phyloP scores from a whole-genome alignment of 179 eudicot species.

The Beta lomatogona region DNA sequence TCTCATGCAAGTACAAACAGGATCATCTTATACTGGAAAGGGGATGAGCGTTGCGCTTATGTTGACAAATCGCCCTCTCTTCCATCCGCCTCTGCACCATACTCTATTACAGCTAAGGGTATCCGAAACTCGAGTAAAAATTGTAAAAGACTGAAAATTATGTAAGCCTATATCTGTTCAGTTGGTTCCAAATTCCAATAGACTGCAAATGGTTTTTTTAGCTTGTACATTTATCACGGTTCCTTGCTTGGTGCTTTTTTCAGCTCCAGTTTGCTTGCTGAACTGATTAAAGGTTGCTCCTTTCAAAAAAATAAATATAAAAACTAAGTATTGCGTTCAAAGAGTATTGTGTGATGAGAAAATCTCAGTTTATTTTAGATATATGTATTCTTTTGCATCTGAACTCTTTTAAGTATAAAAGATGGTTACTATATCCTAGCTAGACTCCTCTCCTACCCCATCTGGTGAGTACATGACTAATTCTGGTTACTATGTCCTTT shows the following conservation, averaged over 20 bases:
- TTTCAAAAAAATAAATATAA: no score
- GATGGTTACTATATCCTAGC: no score
- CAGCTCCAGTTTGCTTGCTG: background rate
- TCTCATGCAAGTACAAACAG: constrained; percentile 94
- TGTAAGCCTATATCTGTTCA: constrained; percentile 37
- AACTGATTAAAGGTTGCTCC: background rate
- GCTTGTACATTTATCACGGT: background rate
- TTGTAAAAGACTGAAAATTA: constrained; percentile 61
- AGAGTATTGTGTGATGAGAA: background rate
- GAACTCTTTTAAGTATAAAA: background rate
- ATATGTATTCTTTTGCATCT: background rate
- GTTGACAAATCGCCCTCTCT: constrained; percentile 93
- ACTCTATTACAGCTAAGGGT: constrained; percentile 71
- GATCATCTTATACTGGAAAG: constrained; percentile 87
- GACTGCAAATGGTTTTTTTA: background rate
- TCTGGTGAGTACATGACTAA: no score
- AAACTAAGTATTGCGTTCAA: background rate
- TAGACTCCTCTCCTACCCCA: no score
- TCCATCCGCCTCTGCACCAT: constrained; percentile 73
- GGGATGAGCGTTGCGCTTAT: constrained; percentile 65
- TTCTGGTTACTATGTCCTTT: no score
- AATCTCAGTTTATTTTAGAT: background rate
- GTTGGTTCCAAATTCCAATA: constrained; percentile 11
- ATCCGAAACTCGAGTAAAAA: constrained; percentile 61
- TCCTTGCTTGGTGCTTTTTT: background rate